Evolutionary conservation across 805 yeast species (phyloP).

Genomic region (Starmerella khaoyaiensis): DNA sequence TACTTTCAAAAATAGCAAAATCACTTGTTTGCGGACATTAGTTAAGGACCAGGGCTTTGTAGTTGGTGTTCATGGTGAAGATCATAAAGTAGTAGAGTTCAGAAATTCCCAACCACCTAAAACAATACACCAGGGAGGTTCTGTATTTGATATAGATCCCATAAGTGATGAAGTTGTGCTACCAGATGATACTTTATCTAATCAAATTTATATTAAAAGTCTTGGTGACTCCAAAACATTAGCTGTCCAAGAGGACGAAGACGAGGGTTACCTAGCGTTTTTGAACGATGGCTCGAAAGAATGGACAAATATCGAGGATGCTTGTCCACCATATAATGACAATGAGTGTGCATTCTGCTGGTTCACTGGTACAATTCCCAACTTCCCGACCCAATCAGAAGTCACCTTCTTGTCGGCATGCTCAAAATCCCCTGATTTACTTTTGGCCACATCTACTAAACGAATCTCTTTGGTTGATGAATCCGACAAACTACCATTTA

Average conservation of each 20-base stretch:
- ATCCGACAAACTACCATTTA: slow-evolving; percentile 17
- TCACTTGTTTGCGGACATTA: not conserved
- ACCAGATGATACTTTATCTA: too few species aligned
- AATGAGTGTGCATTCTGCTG: slow-evolving; percentile 8
- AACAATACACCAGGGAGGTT: too few species aligned
- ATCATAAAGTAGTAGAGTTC: not conserved
- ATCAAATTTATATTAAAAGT: too few species aligned
- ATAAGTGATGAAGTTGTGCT: not conserved
- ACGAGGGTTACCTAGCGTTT: slow-evolving; percentile 4
- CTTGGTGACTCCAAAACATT: not conserved
- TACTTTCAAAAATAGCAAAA: not conserved
- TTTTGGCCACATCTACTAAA: slow-evolving; percentile 1
- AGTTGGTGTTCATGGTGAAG: not conserved
- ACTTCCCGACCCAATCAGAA: slow-evolving; percentile 4
- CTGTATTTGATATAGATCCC: too few species aligned
- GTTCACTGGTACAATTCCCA: slow-evolving; percentile 6
- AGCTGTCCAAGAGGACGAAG: not conserved
- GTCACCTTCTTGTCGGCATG: slow-evolving; percentile 11
- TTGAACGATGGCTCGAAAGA: not conserved
- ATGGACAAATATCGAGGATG: slow-evolving; percentile 10
- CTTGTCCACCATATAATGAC: slow-evolving; percentile 19
- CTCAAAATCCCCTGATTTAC: slow-evolving; percentile 17
- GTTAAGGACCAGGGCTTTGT: not conserved
- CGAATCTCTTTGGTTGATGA: slow-evolving; percentile 10
- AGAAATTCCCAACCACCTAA: not conserved